A percentile compares a stretch with the other conserved stretches of the same genome.
These are phyloP conservation scores for Polygonum aviculare DNA, from an alignment of 148 eudicot species.

Conservation along the genomic window DNA sequence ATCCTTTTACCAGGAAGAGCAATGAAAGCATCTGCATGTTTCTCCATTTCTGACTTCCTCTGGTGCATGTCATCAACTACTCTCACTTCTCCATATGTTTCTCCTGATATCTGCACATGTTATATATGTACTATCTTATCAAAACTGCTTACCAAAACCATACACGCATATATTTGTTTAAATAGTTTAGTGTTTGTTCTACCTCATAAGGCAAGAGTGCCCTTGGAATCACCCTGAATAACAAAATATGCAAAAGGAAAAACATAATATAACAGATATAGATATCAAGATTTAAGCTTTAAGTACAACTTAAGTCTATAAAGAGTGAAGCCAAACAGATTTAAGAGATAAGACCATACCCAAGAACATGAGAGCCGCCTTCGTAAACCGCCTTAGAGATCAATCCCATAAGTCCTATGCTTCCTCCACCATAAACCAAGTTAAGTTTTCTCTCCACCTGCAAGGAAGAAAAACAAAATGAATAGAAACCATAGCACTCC, in stretches of 20 bases:
- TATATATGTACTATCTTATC: background rate
- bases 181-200: constrained; percentile 3
- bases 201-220: constrained; percentile 62
- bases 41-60: constrained; percentile 74
- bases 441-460: constrained; percentile 59
- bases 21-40: constrained; percentile 75
- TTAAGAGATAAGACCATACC: constrained; percentile 27
- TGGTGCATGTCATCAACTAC: constrained; percentile 70
- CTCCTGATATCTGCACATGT: constrained; percentile 48
- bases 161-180: too few species aligned
- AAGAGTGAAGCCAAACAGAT: background rate
- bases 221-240: constrained; percentile 52
- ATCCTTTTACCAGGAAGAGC: constrained; percentile 63
- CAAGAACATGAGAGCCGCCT: constrained; percentile 75
- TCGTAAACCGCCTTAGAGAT: constrained; percentile 58
- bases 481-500: background rate
- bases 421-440: constrained; percentile 83
- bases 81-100: constrained; percentile 52
- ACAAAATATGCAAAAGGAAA: background rate
- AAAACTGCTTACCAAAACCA: background rate
- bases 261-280: background rate
- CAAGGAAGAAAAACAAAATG: background rate
- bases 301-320: too few species aligned
- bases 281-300: background rate
- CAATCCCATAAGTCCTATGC: constrained; percentile 73